Evolutionary conservation across 345 rosid genomes (phyloP), one percentile per base, ranked within the genome.

Genomic region (Brassica juncea): DNA sequence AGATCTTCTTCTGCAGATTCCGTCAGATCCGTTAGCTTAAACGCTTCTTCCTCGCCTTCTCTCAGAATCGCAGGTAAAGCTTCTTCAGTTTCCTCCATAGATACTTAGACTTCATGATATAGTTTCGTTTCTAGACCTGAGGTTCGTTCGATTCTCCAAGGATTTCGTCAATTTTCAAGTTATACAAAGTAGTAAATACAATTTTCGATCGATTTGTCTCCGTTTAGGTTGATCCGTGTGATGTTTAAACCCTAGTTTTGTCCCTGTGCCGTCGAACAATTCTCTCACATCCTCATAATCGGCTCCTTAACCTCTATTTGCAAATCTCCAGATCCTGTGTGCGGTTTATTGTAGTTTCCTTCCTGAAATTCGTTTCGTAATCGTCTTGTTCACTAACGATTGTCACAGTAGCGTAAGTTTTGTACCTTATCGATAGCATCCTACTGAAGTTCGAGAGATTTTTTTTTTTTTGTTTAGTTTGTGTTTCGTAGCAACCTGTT

Each of bases 11-110:
- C 82, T 30, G 44, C 66, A 47, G 72, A 27, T 74, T 70, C 9
- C 66, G 60, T 30, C 39, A 5, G 54, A 35, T 80, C 72, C 27
- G 12, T 42, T 70, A 63, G 55, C 66, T 39, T 21, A 32, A 73
- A 10, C 78, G 57, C 65, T 59, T 62, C 73, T 19, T 42, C 77
- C 12, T 72, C 73, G 23, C 71, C 47, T 63, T 54, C 66, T 71
- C 35, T 67, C 55, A 16, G 55, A 23, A 57, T 64, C 78, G 44
- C 11, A 47, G 70, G 82, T 68, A 44, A 23, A n/a, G 28, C 1
- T 47, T 73, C 57, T 47, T 59, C 58, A 49, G 10, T 67, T 23
- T 34, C 15, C 37, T 44, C 34, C 12, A 15, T 32, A 21, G 55
- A 44, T 14, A 67, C 57, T 73, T 72, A 63, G 60, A 10, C 15